Base-by-base conservation (phyloP, 129 eudicot genomes). In the Pittosporum tobira region DNA sequence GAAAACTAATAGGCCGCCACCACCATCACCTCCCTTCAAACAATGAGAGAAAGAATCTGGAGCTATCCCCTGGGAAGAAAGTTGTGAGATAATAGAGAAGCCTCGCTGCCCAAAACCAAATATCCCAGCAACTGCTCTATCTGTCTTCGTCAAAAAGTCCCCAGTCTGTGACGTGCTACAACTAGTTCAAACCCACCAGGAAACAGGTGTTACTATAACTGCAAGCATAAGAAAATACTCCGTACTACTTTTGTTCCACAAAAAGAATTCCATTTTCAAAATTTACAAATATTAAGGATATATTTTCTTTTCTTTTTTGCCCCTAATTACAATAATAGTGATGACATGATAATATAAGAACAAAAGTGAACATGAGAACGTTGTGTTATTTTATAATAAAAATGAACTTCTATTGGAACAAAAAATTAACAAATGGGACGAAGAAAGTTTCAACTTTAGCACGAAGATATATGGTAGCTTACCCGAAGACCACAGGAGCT, bases 51-150 rank as follows among this genome's bases (percentile, higher is more conserved):
- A 88, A 12, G 79, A 75, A 55, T 79, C 67, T 9, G 94, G 96
- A 15, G 84, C 43, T 9, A 81, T 26, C 37, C 89, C 89, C 70
- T 81, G 94, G 5, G 89, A 78, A 20, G 89, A 71, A 71, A 88
- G 86, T 59, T 88, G 96, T 4, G 96, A 79, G 62, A 88, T 73
- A 16, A 88, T 80, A 42, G 96, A 88, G 67, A 81, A 59, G 7
- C 87, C 79, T 57, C 78, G 89, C 80, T 88, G 96, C 45, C 96
- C 96, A 23, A 88, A 84, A 21, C 96, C 96, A 61, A 88, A 76
- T 26, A 88, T 88, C 36, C 96, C 96, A 74, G 84, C 96, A 75
- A 81, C 87, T 11, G 96, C 89, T 68, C 89, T 57, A 47, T 88
- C 94, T 9, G 89, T 56, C 53, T 84, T 84, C 37, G 86, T 80